phyloP scores from a whole-genome alignment of 2,329 filamentous ascomycete species.

The Penicillium sp. region DNA sequence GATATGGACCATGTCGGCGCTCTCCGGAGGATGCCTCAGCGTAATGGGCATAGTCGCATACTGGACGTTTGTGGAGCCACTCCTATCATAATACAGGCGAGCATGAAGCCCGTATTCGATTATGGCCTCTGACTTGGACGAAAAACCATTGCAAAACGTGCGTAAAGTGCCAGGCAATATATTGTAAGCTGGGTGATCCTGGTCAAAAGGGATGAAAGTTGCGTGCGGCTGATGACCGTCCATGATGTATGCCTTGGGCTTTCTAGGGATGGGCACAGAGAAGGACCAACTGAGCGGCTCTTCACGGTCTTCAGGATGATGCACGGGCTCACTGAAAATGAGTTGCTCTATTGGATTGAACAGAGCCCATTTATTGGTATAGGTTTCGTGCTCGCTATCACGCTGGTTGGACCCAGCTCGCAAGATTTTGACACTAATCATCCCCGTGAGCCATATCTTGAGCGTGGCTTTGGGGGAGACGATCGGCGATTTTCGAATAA shows the following conservation, averaged over 20 bases:
- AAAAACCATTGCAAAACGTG: neutral
- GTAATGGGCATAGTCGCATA: neutral
- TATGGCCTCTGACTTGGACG: neutral
- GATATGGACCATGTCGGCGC: neutral
- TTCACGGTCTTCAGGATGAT: neutral
- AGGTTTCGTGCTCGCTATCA: neutral
- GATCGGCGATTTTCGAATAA: neutral
- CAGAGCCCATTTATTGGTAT: neutral
- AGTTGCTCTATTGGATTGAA: neutral
- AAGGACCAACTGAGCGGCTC: constrained; percentile 1
- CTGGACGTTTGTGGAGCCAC: neutral
- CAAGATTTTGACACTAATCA: neutral
- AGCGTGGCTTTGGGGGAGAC: neutral
- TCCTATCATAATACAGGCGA: neutral
- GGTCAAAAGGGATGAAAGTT: neutral
- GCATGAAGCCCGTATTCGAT: neutral
- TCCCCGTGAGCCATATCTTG: neutral
- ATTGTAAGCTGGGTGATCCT: neutral
- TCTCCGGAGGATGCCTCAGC: neutral
- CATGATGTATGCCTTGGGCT: neutral
- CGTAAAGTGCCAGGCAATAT: neutral
- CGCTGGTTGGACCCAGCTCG: too few relatives aligned
- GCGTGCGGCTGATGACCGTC: neutral
- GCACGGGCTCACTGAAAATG: constrained; percentile 1
- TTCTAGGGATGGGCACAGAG: neutral